Evolutionary conservation across 495 filamentous ascomycete species (phyloP).

Genomic region (Mycothermus thermophilus): DNA sequence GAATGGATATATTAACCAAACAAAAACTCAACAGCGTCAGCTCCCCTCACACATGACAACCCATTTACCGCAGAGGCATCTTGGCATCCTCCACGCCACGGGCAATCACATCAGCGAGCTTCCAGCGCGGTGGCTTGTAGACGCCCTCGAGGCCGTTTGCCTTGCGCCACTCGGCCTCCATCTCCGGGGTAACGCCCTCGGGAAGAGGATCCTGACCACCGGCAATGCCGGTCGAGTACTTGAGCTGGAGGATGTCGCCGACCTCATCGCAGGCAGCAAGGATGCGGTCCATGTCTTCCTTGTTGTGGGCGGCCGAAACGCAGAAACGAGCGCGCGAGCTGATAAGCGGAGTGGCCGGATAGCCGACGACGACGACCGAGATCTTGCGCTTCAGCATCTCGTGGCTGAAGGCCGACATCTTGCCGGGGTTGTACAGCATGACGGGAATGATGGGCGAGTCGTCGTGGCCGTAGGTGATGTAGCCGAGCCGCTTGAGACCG

Average conservation of each 20-base stretch:
- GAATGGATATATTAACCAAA: not conserved
- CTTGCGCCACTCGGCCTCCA: conserved; percentile 57
- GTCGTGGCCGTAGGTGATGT: conserved; percentile 93
- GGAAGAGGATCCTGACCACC: conserved; percentile 66
- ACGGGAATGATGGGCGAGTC: conserved; percentile 94
- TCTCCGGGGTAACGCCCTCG: conserved; percentile 52
- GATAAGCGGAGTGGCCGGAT: conserved; percentile 92
- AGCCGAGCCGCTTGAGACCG: conserved; percentile 89
- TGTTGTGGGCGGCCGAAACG: conserved; percentile 89
- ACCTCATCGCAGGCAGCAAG: conserved; percentile 85
- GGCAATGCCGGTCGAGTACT: conserved; percentile 88
- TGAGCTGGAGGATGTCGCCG: conserved; percentile 81
- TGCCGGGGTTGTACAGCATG: conserved; percentile 88
- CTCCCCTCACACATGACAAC: not conserved
- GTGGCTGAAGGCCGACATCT: conserved; percentile 95
- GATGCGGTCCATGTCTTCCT: conserved; percentile 89
- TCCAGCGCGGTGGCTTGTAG: conserved; percentile 63
- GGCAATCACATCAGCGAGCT: conserved; percentile 63
- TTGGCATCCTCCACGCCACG: conserved; percentile 71
- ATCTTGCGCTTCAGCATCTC: conserved; percentile 97
- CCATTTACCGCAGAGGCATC: conserved; percentile 44
- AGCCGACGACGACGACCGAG: conserved; percentile 95
- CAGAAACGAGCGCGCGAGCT: conserved; percentile 91
- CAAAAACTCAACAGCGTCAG: not conserved
- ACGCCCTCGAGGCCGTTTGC: conserved; percentile 37